These are phyloP conservation scores for Colletotrichum cuscutae DNA, from an alignment of 2,329 filamentous ascomycete genomes.

Conservation along the genomic window DNA sequence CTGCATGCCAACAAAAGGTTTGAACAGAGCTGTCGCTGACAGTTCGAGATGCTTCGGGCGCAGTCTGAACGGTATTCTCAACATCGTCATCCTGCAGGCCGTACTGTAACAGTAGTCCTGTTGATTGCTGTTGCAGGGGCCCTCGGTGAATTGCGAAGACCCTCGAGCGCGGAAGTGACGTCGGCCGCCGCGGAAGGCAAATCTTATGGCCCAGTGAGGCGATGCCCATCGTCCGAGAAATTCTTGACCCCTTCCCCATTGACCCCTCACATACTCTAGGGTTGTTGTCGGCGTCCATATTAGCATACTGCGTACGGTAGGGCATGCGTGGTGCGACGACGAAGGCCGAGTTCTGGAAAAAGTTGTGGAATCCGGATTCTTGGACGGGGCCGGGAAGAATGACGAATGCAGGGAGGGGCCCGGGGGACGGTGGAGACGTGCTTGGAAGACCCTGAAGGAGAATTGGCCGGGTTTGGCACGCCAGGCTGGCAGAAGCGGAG, in stretches of 20 bases:
- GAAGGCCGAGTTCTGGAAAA: constrained; percentile 20
- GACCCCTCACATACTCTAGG: constrained; percentile 5
- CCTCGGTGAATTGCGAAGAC: constrained; percentile 7
- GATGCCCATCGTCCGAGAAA: constrained; percentile 3
- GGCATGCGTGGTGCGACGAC: background rate
- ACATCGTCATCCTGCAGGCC: constrained; percentile 19
- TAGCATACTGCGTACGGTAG: background rate
- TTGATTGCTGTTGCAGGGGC: background rate
- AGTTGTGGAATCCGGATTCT: constrained; percentile 28
- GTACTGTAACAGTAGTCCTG: background rate
- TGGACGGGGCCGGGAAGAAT: constrained; percentile 7
- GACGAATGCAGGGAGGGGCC: constrained; percentile 19
- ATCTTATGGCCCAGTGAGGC: constrained; percentile 15
- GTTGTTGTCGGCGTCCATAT: background rate
- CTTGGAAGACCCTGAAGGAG: constrained; percentile 30
- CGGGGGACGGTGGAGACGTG: constrained; percentile 8
- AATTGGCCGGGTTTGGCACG: constrained; percentile 10
- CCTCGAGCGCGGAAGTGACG: constrained; percentile 21
- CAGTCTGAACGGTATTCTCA: background rate
- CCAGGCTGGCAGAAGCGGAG: constrained; percentile 11
- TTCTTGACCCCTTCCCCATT: background rate
- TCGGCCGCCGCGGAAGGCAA: constrained; percentile 16
- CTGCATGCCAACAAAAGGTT: background rate
- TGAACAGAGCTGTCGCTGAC: background rate
- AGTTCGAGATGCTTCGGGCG: background rate